Percentiles rank a stretch among this genome's conserved stretches.
Evolutionary conservation across 1,284 basidiomycete genomes (phyloP).

Genomic region (Microbotryum lychnidis-dioicae): DNA sequence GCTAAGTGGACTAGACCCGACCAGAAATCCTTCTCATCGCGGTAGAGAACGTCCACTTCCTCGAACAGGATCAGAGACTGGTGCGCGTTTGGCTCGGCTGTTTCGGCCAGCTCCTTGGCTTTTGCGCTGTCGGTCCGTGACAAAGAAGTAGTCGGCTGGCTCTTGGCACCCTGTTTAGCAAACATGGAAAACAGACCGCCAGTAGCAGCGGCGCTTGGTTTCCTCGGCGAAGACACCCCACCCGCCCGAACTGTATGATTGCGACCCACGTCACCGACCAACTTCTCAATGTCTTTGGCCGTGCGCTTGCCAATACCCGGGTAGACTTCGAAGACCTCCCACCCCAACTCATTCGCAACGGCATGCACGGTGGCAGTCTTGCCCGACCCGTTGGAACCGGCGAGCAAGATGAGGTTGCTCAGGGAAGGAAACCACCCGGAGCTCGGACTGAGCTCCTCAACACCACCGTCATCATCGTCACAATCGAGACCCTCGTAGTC

Average conservation of each 20-base stretch:
- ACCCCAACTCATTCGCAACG: conserved; percentile 83
- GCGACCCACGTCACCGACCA: conserved; percentile 86
- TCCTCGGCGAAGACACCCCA: conserved; percentile 7
- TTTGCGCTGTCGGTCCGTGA: conserved; percentile 8
- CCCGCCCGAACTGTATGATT: conserved; percentile 64
- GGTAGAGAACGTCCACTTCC: conserved; percentile 89
- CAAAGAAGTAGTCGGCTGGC: background rate
- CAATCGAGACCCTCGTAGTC: conserved; percentile 41
- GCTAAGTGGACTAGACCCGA: conserved; percentile 69
- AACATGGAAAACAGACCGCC: conserved; percentile 13
- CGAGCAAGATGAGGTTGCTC: conserved; percentile 74
- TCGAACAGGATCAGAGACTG: conserved; percentile 93
- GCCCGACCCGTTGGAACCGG: conserved; percentile 74
- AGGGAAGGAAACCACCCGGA: conserved; percentile 46
- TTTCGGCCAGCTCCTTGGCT: background rate
- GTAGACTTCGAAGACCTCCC: conserved; percentile 95
- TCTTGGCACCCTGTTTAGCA: background rate
- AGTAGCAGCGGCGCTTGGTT: conserved; percentile 1
- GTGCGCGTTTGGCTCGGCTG: conserved; percentile 7
- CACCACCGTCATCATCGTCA: conserved; percentile 33
- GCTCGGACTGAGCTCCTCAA: conserved; percentile 4
- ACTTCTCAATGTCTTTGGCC: conserved; percentile 63
- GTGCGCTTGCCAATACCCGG: conserved; percentile 86
- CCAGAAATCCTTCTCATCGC: conserved; percentile 90
- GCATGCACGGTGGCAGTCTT: conserved; percentile 92